Base-by-base conservation (phyloP, 2,329 filamentous ascomycete species). In the Fusarium sp. region DNA sequence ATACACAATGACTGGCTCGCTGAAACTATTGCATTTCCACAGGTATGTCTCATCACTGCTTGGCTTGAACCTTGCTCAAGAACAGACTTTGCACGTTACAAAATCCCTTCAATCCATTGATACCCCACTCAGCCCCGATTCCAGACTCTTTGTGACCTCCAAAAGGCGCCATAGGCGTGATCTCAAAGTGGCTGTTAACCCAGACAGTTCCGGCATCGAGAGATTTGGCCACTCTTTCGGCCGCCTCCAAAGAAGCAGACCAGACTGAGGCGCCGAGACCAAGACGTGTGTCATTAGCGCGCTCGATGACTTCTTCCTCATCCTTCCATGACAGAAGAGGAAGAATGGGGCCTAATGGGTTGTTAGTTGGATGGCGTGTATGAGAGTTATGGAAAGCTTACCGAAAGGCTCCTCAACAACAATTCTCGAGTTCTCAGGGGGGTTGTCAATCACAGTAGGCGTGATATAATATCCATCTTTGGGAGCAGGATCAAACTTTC, bases 261-360 rank as follows among this genome's bases (percentile, higher is more conserved):
- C 87, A 90, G 0, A 90, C 82, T 0, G 85, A 86, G 6, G 84
- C 83, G 0, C 85, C 86, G 1, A 89, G 80, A 0, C 85, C 87
- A 20, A 82, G 83, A 9, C 83, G 80, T 2, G 79, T 80, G n/a
- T 83, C 78, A 60, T 89, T 89, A 1, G 85, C 87, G 6, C 86
- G 81, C 3, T 76, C 75, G 33, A 90, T 77, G 2, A 88, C 85
- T n/a, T 90, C 87, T 9, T 83, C 83, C 67, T 91, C 88, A 18
- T 85, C 81, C 0, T 80, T 80, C 87, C 87, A 92, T 10, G 82
- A 83, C 43, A 90, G 71, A 13, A 91, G 78, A 0, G 89, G 89
- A 2, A 91, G 80, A 41, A 91, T 87, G 0, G 89, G 89, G 4
- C 71, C 70, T 72, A 4, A 3, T 10, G 9, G 15, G 37, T n/a